These are phyloP conservation scores for Xylaria sp. DNA, from an alignment of 2,329 filamentous ascomycete species.

Conservation along the genomic window DNA sequence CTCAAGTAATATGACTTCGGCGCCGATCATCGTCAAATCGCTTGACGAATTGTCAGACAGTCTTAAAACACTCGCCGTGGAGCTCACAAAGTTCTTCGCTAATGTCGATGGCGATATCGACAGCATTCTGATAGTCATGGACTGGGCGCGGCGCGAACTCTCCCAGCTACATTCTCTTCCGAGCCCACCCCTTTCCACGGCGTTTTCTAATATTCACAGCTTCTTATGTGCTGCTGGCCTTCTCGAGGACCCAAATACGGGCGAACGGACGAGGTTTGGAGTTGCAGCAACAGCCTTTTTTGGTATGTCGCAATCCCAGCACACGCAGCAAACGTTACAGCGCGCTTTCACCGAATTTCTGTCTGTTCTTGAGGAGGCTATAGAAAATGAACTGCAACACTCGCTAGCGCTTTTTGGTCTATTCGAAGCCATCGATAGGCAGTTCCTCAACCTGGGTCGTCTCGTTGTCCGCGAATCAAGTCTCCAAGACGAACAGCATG, in stretches of 20 bases:
- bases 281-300: constrained; percentile 76
- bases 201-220: constrained; percentile 85
- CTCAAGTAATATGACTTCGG: constrained; percentile 89
- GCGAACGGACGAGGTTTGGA: constrained; percentile 75
- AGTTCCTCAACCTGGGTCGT: constrained; percentile 88
- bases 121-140: constrained; percentile 91
- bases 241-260: constrained; percentile 62
- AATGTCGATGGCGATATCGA: constrained; percentile 95
- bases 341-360: constrained; percentile 91
- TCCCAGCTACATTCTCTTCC: constrained; percentile 72
- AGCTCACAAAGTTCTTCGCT: constrained; percentile 91
- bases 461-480: constrained; percentile 85
- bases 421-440: constrained; percentile 91
- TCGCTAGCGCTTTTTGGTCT: constrained; percentile 83
- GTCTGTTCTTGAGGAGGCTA: constrained; percentile 86
- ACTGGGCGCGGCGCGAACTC: constrained; percentile 91
- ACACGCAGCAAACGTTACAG: constrained; percentile 81
- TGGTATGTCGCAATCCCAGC: constrained; percentile 82
- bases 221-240: constrained; percentile 73
- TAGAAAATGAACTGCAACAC: constrained; percentile 83
- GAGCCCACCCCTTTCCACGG: constrained; percentile 71
- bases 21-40: constrained; percentile 83
- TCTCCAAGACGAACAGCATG: constrained; percentile 81
- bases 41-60: constrained; percentile 87
- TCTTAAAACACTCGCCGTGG: constrained; percentile 83